Percentiles rank a stretch among this genome's conserved stretches.
These are phyloP conservation scores for Noccaea caerulescens DNA, from an alignment of 345 rosid species.

Conservation along the genomic window DNA sequence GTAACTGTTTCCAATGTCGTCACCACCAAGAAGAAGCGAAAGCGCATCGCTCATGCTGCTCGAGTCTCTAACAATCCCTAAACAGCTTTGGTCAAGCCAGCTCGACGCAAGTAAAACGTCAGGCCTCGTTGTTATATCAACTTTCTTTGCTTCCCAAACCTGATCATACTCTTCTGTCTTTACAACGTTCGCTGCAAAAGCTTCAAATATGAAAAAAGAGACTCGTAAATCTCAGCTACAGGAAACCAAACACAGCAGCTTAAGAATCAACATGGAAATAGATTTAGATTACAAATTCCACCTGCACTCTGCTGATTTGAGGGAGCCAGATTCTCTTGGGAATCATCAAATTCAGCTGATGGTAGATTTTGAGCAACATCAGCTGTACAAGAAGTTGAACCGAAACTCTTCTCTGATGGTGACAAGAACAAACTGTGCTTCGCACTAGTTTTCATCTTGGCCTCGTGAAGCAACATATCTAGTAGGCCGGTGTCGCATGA, in stretches of 20 bases:
- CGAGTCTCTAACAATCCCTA: conserved; percentile 60
- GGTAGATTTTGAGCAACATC: conserved; percentile 18
- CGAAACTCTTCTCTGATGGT: conserved; percentile 65
- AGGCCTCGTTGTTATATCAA: conserved; percentile 52
- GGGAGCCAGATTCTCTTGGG: conserved; percentile 62
- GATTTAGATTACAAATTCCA: conserved; percentile 47
- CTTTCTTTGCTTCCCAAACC: conserved; percentile 39
- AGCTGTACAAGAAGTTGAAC: conserved; percentile 55
- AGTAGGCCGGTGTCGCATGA: conserved; percentile 84
- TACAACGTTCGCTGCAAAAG: conserved; percentile 31
- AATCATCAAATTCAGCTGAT: conserved; percentile 62
- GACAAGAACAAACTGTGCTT: conserved; percentile 59
- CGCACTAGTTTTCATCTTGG: conserved; percentile 66
- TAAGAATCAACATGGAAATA: conserved; percentile 3
- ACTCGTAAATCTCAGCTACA: conserved; percentile 3
- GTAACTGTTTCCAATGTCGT: conserved; percentile 67
- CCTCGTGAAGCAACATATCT: conserved; percentile 86
- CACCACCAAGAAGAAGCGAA: conserved; percentile 71
- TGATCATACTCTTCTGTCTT: conserved; percentile 39
- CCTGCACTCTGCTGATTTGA: conserved; percentile 68
- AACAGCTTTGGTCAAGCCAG: conserved; percentile 68
- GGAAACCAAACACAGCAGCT: conserved; percentile 22
- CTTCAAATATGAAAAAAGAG: conserved; percentile 1
- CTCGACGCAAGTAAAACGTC: conserved; percentile 74
- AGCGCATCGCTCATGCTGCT: conserved; percentile 62